Base-by-base conservation (phyloP, 768 basidiomycete genomes). In the Russula emetica region DNA sequence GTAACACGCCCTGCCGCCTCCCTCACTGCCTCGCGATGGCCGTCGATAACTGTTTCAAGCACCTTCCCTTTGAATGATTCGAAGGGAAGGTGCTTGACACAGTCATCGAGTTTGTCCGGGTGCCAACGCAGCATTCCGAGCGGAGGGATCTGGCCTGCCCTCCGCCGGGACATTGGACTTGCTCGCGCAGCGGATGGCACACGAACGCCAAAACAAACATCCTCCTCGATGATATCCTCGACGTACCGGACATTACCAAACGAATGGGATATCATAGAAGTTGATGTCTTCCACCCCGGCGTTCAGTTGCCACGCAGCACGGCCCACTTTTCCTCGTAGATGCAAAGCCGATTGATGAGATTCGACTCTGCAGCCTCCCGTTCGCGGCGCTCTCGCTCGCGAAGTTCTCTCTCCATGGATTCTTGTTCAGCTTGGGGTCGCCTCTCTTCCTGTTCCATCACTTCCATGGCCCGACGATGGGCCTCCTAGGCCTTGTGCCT, bases 81-180 rank as follows among this genome's bases (percentile, higher is more conserved):
- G n/a, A n/a, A n/a, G n/a, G n/a, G n/a, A n/a, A n/a, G n/a, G n/a
- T n/a, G n/a, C n/a, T n/a, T n/a, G n/a, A n/a, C n/a, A n/a, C n/a
- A n/a, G n/a, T 69, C 61, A 61, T 78, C 71, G 67, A 83, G 79
- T 67, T 81, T 83, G 66, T 86, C 84, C 5, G 83, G 81, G 64
- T 85, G 83, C 76, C 80, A 85, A 22, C 78, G 75, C 51, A 82
- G 69, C 34, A 84, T 70, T 85, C 83, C n/a, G 62, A 65, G 62
- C 74, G 78, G 63, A 81, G 62, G 22, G 71, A 67, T 44, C 78
- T 80, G 61, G 71, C 73, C 4, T 56, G 67, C 0, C 72, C 70
- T 67, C 77, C 79, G 4, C 70, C 11, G 1, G 5, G 5, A 16
- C 14, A 72, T 38, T 73, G 67, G 28, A 70, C 57, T 6, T 64